Percentiles rank a stretch among this genome's conserved stretches.
Evolutionary conservation across 768 basidiomycete genomes (phyloP).

Genomic region (Mycena epipterygia): DNA sequence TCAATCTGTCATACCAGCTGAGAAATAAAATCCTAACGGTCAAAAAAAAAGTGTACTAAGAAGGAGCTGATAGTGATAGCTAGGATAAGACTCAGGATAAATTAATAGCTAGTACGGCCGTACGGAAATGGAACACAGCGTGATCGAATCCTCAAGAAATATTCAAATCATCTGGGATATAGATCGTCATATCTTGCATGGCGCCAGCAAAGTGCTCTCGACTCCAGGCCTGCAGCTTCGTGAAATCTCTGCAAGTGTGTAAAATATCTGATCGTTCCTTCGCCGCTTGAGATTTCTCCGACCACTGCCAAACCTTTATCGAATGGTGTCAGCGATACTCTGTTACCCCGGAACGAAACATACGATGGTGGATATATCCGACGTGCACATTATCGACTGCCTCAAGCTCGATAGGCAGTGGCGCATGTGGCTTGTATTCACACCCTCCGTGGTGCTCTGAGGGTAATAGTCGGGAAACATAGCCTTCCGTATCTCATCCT

Average conservation of each 20-base stretch:
- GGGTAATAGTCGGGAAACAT: slow-evolving; percentile 40
- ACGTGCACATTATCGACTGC: slow-evolving; percentile 41
- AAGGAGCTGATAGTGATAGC: too few species aligned
- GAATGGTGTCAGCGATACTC: background rate
- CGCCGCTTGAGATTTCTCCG: slow-evolving; percentile 34
- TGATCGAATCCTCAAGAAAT: background rate
- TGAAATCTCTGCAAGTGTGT: slow-evolving; percentile 41
- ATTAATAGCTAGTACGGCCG: background rate
- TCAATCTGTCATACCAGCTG: too few species aligned
- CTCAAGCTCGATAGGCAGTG: slow-evolving; percentile 42
- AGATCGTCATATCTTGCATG: slow-evolving; percentile 41
- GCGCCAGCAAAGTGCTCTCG: slow-evolving; percentile 29
- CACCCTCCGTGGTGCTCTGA: slow-evolving; percentile 34
- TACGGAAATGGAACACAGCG: background rate
- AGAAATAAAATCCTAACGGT: too few species aligned
- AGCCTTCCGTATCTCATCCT: slow-evolving; percentile 41
- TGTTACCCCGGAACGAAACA: background rate
- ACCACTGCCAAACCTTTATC: slow-evolving; percentile 42
- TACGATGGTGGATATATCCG: slow-evolving; percentile 41
- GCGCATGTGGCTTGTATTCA: slow-evolving; percentile 39
- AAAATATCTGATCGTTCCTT: slow-evolving; percentile 40
- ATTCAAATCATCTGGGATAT: slow-evolving; percentile 37
- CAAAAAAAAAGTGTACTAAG: too few species aligned
- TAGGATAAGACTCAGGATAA: too few species aligned
- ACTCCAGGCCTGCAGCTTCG: slow-evolving; percentile 34